Percentiles rank a stretch among this genome's conserved stretches.
Conservation (phyloP, 805 yeast genomes). For the Suhomyces kilbournensis region DNA sequence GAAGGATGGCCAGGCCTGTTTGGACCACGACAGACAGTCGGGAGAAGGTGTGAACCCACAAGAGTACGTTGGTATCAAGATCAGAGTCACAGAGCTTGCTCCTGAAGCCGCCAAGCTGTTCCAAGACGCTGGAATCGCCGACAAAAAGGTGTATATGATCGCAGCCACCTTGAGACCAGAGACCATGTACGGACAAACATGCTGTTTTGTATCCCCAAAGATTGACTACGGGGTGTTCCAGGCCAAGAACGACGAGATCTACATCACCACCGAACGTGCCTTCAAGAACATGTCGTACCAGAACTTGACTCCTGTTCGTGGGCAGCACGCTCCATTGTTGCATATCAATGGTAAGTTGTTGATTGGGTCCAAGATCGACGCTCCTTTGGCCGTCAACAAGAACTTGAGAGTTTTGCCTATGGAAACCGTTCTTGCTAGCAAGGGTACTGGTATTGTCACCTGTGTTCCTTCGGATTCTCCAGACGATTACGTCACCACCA, state of each 20-base stretch:
- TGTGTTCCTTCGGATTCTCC: constrained; percentile 99
- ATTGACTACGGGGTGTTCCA: constrained; percentile 88
- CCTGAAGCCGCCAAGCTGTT: constrained; percentile 54
- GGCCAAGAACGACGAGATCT: constrained; percentile 69
- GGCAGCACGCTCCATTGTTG: constrained; percentile 60
- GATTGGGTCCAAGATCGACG: constrained; percentile 81
- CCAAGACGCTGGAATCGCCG: constrained; percentile 42
- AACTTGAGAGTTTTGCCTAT: constrained; percentile 86
- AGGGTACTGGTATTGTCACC: constrained; percentile 99
- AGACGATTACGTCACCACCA: constrained; percentile 87
- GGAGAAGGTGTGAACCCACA: constrained; percentile 98
- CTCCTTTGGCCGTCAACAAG: constrained; percentile 73
- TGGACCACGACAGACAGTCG: constrained; percentile 96
- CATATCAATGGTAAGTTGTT: constrained; percentile 66
- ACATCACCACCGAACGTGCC: constrained; percentile 89
- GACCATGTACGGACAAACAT: constrained; percentile 98
- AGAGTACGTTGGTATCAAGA: constrained; percentile 93
- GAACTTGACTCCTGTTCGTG: constrained; percentile 86
- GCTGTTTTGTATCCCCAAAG: constrained; percentile 96
- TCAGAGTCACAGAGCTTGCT: constrained; percentile 61
- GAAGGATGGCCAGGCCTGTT: constrained; percentile 98
- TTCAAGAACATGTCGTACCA: constrained; percentile 97
- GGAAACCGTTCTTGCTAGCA: constrained; percentile 92
- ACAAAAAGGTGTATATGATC: constrained; percentile 73
- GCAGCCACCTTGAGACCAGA: constrained; percentile 99